Percentiles rank a stretch among this genome's conserved stretches.
phyloP scores from a whole-genome alignment of 192 early-diverging fungal genomes.

The Funneliformis mosseae region DNA sequence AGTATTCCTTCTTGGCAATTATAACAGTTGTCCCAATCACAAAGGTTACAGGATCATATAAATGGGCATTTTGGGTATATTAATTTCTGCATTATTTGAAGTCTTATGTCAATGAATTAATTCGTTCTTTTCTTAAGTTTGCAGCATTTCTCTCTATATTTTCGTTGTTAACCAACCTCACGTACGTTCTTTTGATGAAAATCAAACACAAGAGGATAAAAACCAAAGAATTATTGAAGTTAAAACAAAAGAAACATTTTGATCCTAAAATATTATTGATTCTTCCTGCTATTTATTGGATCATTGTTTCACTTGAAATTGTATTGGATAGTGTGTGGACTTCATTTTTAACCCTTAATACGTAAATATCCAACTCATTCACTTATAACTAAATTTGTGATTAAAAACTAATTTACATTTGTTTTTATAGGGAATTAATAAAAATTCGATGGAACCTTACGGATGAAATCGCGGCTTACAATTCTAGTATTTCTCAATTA shows the following conservation, averaged over 20 bases:
- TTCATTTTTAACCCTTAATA: slow-evolving; percentile 68
- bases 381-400: background rate
- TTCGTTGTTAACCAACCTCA: slow-evolving; percentile 62
- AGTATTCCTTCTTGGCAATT: slow-evolving; percentile 66
- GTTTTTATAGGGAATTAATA: slow-evolving; percentile 58
- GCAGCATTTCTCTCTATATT: slow-evolving; percentile 58
- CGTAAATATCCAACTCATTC: slow-evolving; percentile 30
- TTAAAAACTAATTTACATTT: too few species aligned
- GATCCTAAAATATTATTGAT: slow-evolving; percentile 55
- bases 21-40: slow-evolving; percentile 62
- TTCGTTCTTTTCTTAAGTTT: slow-evolving; percentile 52
- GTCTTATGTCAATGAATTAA: slow-evolving; percentile 37
- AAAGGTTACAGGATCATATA: slow-evolving; percentile 46
- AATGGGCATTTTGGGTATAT: slow-evolving; percentile 44
- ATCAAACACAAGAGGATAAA: slow-evolving; percentile 21
- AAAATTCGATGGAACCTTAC: slow-evolving; percentile 59
- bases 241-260: slow-evolving; percentile 60
- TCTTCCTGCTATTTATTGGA: slow-evolving; percentile 64
- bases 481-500: slow-evolving; percentile 63
- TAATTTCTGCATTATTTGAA: background rate
- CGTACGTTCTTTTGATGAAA: slow-evolving; percentile 57
- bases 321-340: slow-evolving; percentile 64
- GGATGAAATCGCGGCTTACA: slow-evolving; percentile 57
- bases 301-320: slow-evolving; percentile 60
- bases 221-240: background rate